Evolutionary conservation across 495 filamentous ascomycete genomes (phyloP).

Genomic region (Clohesyomyces aquaticus): DNA sequence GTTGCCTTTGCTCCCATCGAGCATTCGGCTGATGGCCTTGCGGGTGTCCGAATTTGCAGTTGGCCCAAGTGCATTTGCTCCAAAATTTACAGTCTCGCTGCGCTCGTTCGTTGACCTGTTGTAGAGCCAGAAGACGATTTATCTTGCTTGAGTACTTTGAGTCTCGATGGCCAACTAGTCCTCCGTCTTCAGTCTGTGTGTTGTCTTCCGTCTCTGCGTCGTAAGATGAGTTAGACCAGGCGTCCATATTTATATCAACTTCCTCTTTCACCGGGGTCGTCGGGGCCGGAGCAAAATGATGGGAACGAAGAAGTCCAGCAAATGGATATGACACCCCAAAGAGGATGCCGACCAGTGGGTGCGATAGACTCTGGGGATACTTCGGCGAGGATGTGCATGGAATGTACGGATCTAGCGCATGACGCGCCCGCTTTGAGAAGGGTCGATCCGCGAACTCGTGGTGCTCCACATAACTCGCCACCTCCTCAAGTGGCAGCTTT

Average conservation of each 20-base stretch:
- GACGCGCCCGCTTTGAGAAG: background rate
- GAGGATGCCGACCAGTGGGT: background rate
- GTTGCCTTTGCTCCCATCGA: background rate
- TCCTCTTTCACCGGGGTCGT: too few species aligned
- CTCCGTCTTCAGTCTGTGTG: too few species aligned
- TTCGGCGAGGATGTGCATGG: background rate
- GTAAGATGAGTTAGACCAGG: too few species aligned
- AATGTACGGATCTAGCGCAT: background rate
- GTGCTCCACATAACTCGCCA: background rate
- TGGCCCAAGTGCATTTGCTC: background rate
- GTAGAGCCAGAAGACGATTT: background rate
- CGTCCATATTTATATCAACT: too few species aligned
- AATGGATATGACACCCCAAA: too few species aligned
- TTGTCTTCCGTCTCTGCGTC: too few species aligned
- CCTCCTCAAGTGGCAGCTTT: conserved; percentile 6
- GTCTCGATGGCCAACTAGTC: too few species aligned
- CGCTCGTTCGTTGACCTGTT: background rate
- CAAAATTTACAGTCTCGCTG: background rate
- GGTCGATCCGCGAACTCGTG: conserved; percentile 1
- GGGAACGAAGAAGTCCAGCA: too few species aligned
- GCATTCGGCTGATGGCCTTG: background rate
- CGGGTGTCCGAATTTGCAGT: background rate
- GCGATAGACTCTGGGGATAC: background rate
- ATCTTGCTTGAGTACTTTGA: too few species aligned
- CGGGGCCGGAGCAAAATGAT: too few species aligned